phyloP scores from a whole-genome alignment of 2,329 filamentous ascomycete species.

The Lasiodiplodia citricola region DNA sequence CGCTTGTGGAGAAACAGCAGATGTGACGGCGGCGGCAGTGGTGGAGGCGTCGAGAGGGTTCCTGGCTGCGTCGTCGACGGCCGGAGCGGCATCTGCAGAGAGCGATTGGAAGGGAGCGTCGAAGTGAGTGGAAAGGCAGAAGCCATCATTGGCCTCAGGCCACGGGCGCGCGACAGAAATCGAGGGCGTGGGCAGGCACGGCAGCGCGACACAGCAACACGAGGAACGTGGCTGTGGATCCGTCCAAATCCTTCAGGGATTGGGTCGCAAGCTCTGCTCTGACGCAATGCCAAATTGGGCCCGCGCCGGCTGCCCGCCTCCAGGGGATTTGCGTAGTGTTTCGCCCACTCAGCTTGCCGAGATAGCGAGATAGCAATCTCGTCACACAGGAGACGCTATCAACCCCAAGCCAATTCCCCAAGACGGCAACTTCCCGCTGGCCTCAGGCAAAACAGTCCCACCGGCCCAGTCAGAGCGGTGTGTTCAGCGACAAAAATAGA shows the following conservation, averaged over 20 bases:
- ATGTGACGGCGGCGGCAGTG: background rate
- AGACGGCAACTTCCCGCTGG: background rate
- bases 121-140: background rate
- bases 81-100: background rate
- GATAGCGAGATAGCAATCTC: constrained; percentile 19
- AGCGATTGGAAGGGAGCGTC: constrained; percentile 1
- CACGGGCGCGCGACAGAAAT: background rate
- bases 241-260: constrained; percentile 3
- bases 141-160: constrained; percentile 6
- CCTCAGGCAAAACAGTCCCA: background rate
- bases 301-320: background rate
- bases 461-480: background rate
- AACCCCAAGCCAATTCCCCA: background rate
- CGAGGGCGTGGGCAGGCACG: background rate
- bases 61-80: background rate
- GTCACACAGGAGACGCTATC: background rate
- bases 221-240: constrained; percentile 3
- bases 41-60: background rate
- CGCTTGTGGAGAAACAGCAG: background rate
- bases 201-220: constrained; percentile 3
- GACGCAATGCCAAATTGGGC: constrained; percentile 11
- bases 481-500: background rate
- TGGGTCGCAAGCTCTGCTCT: background rate
- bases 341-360: background rate
- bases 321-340: background rate